Percentiles rank a stretch among this genome's conserved stretches.
These are phyloP conservation scores for Camellia sinensis DNA, from an alignment of 148 eudicot species.

Conservation along the genomic window DNA sequence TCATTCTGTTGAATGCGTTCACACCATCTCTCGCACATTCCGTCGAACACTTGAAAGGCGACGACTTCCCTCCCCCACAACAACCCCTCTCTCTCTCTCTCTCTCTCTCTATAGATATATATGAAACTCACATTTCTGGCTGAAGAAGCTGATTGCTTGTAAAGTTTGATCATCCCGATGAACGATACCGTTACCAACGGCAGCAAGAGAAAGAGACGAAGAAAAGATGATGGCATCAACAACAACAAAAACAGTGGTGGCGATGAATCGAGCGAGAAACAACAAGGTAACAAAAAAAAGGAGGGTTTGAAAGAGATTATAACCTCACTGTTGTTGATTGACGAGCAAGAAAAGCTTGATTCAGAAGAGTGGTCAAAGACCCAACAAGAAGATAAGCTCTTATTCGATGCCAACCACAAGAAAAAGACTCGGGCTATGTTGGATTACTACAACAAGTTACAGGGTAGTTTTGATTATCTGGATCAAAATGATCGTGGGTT, in stretches of 20 bases:
- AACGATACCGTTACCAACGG: conserved; percentile 17
- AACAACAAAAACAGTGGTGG: background rate
- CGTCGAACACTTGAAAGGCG: conserved; percentile 37
- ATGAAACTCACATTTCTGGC: conserved; percentile 12
- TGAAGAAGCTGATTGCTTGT: conserved; percentile 12
- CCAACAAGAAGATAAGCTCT: conserved; percentile 31
- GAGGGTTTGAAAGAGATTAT: conserved; percentile 56
- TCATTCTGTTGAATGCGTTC: conserved; percentile 30
- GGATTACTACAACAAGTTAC: conserved; percentile 40
- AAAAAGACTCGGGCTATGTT: conserved; percentile 39
- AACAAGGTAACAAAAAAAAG: conserved; percentile 25
- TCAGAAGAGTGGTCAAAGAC: conserved; percentile 35
- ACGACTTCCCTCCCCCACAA: background rate
- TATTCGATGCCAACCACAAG: conserved; percentile 41
- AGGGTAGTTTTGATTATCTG: conserved; percentile 26
- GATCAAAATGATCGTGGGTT: conserved; percentile 27
- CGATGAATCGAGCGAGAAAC: conserved; percentile 16
- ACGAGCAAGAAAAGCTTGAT: conserved; percentile 59
- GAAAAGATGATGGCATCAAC: background rate
- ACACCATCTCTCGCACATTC: conserved; percentile 37
- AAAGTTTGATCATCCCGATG: conserved; percentile 24
- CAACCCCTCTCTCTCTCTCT: background rate
- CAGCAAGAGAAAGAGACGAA: conserved; percentile 16
- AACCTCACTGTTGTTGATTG: conserved; percentile 51
- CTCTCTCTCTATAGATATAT: background rate